These are phyloP conservation scores for Cyclotella atomus DNA, from an alignment of 108 stramenopile species.

Conservation along the genomic window DNA sequence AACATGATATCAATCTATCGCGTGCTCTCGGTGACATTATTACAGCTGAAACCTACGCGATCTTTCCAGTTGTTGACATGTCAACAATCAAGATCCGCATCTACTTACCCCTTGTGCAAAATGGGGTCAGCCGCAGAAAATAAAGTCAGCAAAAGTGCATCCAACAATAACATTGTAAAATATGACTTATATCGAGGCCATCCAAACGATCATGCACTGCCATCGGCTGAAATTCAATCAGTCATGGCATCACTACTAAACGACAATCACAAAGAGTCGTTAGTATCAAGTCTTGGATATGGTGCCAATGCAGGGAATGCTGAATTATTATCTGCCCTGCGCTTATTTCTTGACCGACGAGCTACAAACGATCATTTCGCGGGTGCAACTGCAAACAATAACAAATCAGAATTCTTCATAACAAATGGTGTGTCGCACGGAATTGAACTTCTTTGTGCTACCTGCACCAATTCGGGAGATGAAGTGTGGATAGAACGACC, in stretches of 20 bases:
- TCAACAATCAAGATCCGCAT: too few species aligned
- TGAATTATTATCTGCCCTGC: slow-evolving; percentile 37
- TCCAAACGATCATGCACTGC: slow-evolving; percentile 58
- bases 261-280: slow-evolving; percentile 24
- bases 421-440: slow-evolving; percentile 74
- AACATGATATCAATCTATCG: too few species aligned
- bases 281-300: slow-evolving; percentile 44
- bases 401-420: slow-evolving; percentile 52
- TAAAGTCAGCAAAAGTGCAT: too few species aligned
- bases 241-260: slow-evolving; percentile 34
- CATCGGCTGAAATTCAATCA: slow-evolving; percentile 52
- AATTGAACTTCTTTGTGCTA: slow-evolving; percentile 63
- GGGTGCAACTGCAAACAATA: slow-evolving; percentile 2
- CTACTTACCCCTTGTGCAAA: too few species aligned
- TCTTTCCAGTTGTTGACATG: too few species aligned
- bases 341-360: slow-evolving; percentile 54
- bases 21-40: too few species aligned
- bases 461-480: slow-evolving; percentile 57
- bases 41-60: too few species aligned
- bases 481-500: slow-evolving; percentile 68
- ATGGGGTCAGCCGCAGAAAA: too few species aligned
- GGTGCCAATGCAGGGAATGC: slow-evolving; percentile 51
- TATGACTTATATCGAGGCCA: slow-evolving; percentile 71
- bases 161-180: too few species aligned
- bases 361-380: slow-evolving; percentile 48